Evolutionary conservation across 2,329 filamentous ascomycete genomes (phyloP).

Genomic region (Hypoxylon sp.): DNA sequence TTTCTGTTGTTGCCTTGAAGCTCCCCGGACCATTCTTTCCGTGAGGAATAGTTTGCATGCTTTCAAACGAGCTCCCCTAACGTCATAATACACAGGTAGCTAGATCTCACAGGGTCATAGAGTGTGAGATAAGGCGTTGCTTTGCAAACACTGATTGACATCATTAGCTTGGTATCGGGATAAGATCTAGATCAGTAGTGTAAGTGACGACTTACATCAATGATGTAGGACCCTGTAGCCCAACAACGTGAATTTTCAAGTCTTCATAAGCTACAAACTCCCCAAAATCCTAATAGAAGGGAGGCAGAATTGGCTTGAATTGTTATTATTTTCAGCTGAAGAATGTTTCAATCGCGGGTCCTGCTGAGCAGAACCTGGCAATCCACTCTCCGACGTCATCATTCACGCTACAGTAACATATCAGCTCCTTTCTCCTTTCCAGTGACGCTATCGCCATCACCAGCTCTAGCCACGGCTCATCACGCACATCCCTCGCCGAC

Average conservation of each 20-base stretch:
- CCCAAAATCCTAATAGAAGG: neutral
- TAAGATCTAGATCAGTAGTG: neutral
- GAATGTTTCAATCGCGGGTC: constrained; percentile 37
- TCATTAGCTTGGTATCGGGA: constrained; percentile 4
- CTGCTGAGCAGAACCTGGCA: constrained; percentile 23
- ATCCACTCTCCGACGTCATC: constrained; percentile 47
- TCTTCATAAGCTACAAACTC: constrained; percentile 1
- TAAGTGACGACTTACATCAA: constrained; percentile 25
- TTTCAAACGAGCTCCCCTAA: constrained; percentile 5
- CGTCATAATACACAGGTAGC: constrained; percentile 29
- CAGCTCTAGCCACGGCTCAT: neutral
- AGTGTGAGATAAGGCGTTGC: neutral
- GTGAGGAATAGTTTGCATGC: neutral
- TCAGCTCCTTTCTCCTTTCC: constrained; percentile 13
- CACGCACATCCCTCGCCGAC: neutral
- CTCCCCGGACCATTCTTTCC: constrained; percentile 22
- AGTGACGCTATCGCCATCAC: constrained; percentile 17
- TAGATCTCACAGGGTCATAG: constrained; percentile 9
- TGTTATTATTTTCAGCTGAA: neutral
- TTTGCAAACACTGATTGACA: constrained; percentile 11
- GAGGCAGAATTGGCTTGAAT: neutral
- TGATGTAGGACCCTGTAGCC: constrained; percentile 20
- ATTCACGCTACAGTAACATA: constrained; percentile 16
- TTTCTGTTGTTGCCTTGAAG: neutral
- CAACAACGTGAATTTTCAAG: neutral